A percentile compares a stretch with the other conserved stretches of the same genome.
phyloP scores from a whole-genome alignment of 768 basidiomycete species.

The Tephrocybe sp. region DNA sequence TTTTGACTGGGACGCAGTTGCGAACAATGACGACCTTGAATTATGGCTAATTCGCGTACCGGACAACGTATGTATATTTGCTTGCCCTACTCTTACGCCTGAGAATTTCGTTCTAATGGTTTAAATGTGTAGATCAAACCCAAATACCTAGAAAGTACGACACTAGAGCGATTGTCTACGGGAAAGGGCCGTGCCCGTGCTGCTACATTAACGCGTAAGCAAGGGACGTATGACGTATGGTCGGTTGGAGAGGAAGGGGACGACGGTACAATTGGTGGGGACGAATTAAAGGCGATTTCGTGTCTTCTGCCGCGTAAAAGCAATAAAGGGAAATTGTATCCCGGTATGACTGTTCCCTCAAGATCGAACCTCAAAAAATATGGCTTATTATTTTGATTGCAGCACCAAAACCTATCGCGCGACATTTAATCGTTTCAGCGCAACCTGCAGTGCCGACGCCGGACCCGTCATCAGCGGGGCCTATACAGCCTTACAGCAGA shows the following conservation, averaged over 20 bases:
- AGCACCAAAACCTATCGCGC: slow-evolving; percentile 61
- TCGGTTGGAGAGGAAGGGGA: slow-evolving; percentile 43
- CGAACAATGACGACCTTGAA: slow-evolving; percentile 55
- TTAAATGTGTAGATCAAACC: slow-evolving; percentile 51
- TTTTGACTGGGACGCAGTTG: slow-evolving; percentile 70
- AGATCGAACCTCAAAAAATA: neutral
- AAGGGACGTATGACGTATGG: slow-evolving; percentile 64
- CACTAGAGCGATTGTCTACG: slow-evolving; percentile 39
- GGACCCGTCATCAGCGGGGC: slow-evolving; percentile 17
- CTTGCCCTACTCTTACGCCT: neutral
- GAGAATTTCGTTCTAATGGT: neutral
- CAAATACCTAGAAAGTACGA: slow-evolving; percentile 54
- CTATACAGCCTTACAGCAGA: slow-evolving; percentile 35
- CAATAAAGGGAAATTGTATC: slow-evolving; percentile 57
- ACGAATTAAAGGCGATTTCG: slow-evolving; percentile 59
- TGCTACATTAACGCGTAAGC: slow-evolving; percentile 52
- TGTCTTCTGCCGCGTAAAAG: slow-evolving; percentile 64
- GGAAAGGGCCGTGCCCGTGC: slow-evolving; percentile 38
- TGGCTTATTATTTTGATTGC: neutral
- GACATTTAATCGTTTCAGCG: slow-evolving; percentile 56
- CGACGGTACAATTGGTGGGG: slow-evolving; percentile 43
- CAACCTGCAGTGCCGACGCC: slow-evolving; percentile 38
- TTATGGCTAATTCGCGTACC: slow-evolving; percentile 73
- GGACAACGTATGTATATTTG: slow-evolving; percentile 55
- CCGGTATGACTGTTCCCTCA: slow-evolving; percentile 38